Evolutionary conservation across 805 yeast species (phyloP), one percentile per base, ranked within the genome.

Genomic region (Sporopachydermia lactativora): DNA sequence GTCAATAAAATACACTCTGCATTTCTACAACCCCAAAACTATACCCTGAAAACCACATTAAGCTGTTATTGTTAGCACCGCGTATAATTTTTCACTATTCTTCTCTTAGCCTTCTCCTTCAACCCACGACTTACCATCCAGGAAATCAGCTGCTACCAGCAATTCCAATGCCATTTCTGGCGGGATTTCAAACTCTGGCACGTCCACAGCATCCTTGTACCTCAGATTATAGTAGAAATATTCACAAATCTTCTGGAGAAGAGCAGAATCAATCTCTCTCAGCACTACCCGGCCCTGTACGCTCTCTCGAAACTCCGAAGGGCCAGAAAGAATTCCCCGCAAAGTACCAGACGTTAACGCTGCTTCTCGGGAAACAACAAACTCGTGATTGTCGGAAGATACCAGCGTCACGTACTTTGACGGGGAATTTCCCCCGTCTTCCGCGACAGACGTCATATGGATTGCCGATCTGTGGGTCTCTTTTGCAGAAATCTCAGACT

Each of bases 91-190:
- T n/a, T n/a, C n/a, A n/a, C n/a, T n/a, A n/a, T n/a, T n/a, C n/a
- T n/a, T n/a, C n/a, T n/a, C n/a, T n/a, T n/a, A n/a, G n/a, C n/a
- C n/a, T n/a, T n/a, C n/a, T n/a, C n/a, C n/a, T n/a, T n/a, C n/a
- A n/a, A n/a, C n/a, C n/a, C n/a, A n/a, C n/a, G n/a, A n/a, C 39
- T 36, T 36, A 36, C 43, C 77, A 49, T 83, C 89, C 50, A 85
- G 61, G 55, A 74, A 89, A 55, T 92, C 98, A 2, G 97, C 95
- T 17, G 95, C 95, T 31, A 92, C 89, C 37, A 92, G 60, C 48
- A 89, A 62, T 54, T 92, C 97, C 45, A 89, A 63, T 0, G 97
- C 95, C 74, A 89, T 71, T 49, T 85, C 96, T 0, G 96, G 88
- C 1, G 97, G 96, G 2, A 92, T 75, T 31, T 81, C 81, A 58